Evolutionary conservation across 352 stramenopile species (phyloP).

Genomic region (Elongisporangium prolatum): DNA sequence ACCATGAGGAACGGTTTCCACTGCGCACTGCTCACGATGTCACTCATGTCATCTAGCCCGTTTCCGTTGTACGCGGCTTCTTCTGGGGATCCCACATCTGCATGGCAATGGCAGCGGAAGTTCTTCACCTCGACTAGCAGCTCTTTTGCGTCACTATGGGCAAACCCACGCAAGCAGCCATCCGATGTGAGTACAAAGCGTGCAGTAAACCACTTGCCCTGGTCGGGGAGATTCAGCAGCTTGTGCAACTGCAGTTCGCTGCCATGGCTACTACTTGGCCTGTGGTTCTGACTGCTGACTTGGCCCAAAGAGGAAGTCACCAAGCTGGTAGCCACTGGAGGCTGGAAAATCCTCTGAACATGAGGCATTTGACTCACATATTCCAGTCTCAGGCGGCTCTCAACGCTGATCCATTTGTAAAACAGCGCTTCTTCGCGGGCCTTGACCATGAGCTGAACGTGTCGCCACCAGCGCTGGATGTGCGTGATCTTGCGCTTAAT

Average conservation of each 20-base stretch:
- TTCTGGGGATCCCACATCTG: constrained; percentile 9
- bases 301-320: constrained; percentile 2
- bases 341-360: constrained; percentile 49
- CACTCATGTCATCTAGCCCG: constrained; percentile 7
- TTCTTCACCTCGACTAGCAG: constrained; percentile 43
- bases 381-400: constrained; percentile 36
- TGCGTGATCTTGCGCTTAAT: constrained; percentile 43
- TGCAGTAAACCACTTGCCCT: constrained; percentile 42
- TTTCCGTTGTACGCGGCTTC: constrained; percentile 1
- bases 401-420: constrained; percentile 47
- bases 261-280: neutral
- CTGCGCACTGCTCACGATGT: constrained; percentile 7
- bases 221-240: constrained; percentile 46
- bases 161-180: constrained; percentile 32
- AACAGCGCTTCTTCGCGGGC: constrained; percentile 46
- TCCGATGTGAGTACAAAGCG: constrained; percentile 44
- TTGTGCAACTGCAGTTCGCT: constrained; percentile 29
- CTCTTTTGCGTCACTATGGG: constrained; percentile 16
- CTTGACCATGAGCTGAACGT: constrained; percentile 45
- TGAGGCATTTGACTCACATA: constrained; percentile 54
- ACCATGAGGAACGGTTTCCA: constrained; percentile 55
- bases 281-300: neutral
- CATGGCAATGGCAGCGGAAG: constrained; percentile 46
- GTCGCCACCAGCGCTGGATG: constrained; percentile 63
- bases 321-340: constrained; percentile 9